Evolutionary conservation across 2,329 filamentous ascomycete species (phyloP).

Genomic region (Fusarium mangiferae): DNA sequence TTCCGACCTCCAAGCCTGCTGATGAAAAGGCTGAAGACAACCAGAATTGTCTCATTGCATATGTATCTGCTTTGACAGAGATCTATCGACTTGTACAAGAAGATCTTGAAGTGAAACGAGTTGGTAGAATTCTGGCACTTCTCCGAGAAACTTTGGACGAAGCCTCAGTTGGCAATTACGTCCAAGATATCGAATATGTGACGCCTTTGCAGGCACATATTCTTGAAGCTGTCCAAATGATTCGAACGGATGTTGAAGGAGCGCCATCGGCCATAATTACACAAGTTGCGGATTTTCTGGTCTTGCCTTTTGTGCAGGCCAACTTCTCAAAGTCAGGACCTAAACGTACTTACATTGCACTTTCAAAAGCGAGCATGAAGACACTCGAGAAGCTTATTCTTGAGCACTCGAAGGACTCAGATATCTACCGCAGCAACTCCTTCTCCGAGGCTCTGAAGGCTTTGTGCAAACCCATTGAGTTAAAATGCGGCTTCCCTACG

Average conservation of each 20-base stretch:
- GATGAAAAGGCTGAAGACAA: conserved; percentile 66
- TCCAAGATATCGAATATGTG: conserved; percentile 76
- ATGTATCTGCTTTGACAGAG: conserved; percentile 78
- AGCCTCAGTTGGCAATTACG: conserved; percentile 74
- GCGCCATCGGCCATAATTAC: conserved; percentile 75
- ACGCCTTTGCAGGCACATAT: conserved; percentile 79
- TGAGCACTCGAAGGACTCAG: conserved; percentile 67
- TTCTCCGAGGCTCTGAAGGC: conserved; percentile 73
- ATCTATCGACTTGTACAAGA: conserved; percentile 79
- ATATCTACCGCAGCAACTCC: conserved; percentile 76
- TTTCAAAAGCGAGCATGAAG: conserved; percentile 84
- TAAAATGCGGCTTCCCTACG: conserved; percentile 83
- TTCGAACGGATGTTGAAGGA: conserved; percentile 72
- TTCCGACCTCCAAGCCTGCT: conserved; percentile 60
- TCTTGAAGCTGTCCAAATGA: conserved; percentile 72
- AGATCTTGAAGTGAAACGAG: conserved; percentile 69
- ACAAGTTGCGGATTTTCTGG: conserved; percentile 76
- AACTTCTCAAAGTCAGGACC: conserved; percentile 48
- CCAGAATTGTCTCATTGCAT: conserved; percentile 86
- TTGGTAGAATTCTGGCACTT: conserved; percentile 75
- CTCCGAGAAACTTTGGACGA: conserved; percentile 77
- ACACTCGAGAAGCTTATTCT: conserved; percentile 72
- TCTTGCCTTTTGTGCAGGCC: conserved; percentile 70
- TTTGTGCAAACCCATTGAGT: conserved; percentile 74
- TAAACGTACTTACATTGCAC: conserved; percentile 85